These are phyloP conservation scores for Xerocomus brunneocitrinus DNA, from an alignment of 768 basidiomycete genomes.

Conservation along the genomic window DNA sequence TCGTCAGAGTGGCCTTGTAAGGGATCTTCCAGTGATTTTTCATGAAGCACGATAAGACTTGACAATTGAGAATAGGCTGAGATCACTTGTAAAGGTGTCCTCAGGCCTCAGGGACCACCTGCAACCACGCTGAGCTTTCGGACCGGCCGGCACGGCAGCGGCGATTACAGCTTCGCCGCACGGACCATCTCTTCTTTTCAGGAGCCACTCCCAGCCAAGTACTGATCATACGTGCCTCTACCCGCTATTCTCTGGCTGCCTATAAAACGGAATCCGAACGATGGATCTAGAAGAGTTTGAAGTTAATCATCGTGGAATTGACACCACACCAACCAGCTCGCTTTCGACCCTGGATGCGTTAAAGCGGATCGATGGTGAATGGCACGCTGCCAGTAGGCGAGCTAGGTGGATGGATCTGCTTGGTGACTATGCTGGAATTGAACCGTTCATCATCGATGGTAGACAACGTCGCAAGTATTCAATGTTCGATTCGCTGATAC, in stretches of 20 bases:
- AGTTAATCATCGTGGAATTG: constrained; percentile 6
- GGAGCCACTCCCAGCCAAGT: background rate
- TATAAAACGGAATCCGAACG: background rate
- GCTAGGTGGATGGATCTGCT: constrained; percentile 66
- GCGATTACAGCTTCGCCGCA: constrained; percentile 8
- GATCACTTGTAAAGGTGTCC: too few species aligned
- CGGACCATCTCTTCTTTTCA: constrained; percentile 11
- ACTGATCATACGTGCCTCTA: too few species aligned
- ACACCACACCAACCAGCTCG: background rate
- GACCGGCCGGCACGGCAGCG: constrained; percentile 5
- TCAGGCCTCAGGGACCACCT: background rate
- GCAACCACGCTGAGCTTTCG: background rate
- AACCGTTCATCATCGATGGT: constrained; percentile 66
- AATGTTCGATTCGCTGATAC: constrained; percentile 1
- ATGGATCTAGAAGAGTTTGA: constrained; percentile 43
- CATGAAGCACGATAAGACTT: background rate
- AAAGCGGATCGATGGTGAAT: constrained; percentile 31
- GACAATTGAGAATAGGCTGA: background rate
- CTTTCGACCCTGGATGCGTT: constrained; percentile 24
- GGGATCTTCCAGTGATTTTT: background rate
- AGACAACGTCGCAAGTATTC: constrained; percentile 3
- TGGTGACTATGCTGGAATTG: constrained; percentile 65
- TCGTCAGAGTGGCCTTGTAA: constrained; percentile 6
- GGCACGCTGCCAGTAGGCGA: constrained; percentile 37
- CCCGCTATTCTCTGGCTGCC: background rate